phyloP scores from a whole-genome alignment of 2,329 filamentous ascomycete genomes.

The Verticillium klebahnii region DNA sequence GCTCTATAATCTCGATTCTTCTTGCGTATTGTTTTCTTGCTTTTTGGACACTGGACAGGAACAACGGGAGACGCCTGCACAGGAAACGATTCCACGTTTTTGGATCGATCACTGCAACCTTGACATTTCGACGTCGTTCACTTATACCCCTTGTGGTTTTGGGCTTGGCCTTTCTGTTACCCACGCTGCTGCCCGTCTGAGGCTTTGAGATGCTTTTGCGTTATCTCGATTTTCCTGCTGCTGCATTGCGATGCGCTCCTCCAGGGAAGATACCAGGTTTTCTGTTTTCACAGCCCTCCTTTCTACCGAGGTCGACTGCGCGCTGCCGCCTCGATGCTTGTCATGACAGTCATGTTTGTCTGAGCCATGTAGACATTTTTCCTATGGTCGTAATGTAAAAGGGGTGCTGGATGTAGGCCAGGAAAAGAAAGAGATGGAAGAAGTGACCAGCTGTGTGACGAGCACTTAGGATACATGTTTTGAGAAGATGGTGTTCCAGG shows the following conservation, averaged over 20 bases:
- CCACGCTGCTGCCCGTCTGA: not conserved
- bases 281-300: not conserved
- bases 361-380: not conserved
- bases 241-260: not conserved
- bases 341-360: constrained; percentile 3
- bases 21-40: not conserved
- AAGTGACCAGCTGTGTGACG: not conserved
- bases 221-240: not conserved
- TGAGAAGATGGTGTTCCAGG: not conserved
- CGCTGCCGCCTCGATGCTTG: not conserved
- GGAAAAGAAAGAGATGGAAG: not conserved
- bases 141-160: not conserved
- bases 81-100: not conserved
- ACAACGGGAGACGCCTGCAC: not conserved
- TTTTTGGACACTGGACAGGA: not conserved
- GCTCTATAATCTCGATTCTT: not conserved
- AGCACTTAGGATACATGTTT: not conserved
- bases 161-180: not conserved
- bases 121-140: not conserved
- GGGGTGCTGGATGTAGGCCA: not conserved
- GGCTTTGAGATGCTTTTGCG: not conserved
- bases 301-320: not conserved
- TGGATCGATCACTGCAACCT: not conserved
- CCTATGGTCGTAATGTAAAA: not conserved
- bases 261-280: not conserved